Evolutionary conservation across 768 basidiomycete genomes (phyloP), one percentile per base, ranked within the genome.

Genomic region (Leccinellum rugosiceps): DNA sequence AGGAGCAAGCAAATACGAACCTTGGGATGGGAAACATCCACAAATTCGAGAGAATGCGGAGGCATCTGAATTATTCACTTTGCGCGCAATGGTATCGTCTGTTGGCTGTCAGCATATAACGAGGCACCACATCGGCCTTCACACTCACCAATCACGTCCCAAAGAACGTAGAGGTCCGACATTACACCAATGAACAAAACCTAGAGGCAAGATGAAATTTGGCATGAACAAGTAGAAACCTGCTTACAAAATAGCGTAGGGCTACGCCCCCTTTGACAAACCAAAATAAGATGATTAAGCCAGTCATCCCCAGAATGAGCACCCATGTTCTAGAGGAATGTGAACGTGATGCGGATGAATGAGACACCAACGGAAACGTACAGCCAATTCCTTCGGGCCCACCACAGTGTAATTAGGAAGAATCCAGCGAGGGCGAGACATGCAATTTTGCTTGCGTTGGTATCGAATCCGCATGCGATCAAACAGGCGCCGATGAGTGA

Each of bases 401-500:
- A 92, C 90, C 92, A 96, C 3, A 94, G 78, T 1, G 92, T 94
- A 63, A 94, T 78, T 31, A 95, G 61, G 75, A 94, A 95, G 73
- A 93, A 90, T n/a, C 71, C 88, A 9, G 86, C 94, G 50, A 96
- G 78, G 9, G 87, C 85, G 21, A 96, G 71, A 21, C 83, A 84
- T 1, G 92, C 93, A 46, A 94, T 66, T 69, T 96, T 96, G 74
- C 87, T 89, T 4, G 94, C 94, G 61, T 90, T 86, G 47, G 90
- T 92, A 71, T 94, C 83, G 68, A 94, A 94, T 13, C 92, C 93
- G 60, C 90, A 92, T 13, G 92, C 83, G 57, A 97, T 94, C 41
- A 97, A 77, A 45, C 82, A 81, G 2, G 92, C 94, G 25, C 94
- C 94, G 52, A 96, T 92, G 66, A 96, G 77, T 4, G 87, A 86